phyloP scores from a whole-genome alignment of 1,139 yeast genomes.

The Sugiyamaella castrensis region DNA sequence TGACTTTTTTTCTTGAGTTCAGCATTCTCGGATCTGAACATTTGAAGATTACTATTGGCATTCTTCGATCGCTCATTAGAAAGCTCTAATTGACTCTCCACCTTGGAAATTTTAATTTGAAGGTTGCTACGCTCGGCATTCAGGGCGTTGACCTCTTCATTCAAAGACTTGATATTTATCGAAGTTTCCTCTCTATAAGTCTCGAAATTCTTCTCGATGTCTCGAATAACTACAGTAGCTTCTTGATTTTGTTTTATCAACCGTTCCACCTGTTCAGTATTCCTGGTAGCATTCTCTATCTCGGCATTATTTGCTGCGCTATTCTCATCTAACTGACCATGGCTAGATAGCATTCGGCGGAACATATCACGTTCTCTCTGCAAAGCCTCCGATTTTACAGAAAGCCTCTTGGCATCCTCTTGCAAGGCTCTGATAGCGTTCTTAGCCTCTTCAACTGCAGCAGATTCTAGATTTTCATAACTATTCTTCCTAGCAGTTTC shows the following conservation, averaged over 20 bases:
- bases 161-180: slow-evolving; percentile 42
- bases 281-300: slow-evolving; percentile 2
- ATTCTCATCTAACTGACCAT: slow-evolving; percentile 21
- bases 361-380: slow-evolving; percentile 66
- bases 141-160: slow-evolving; percentile 40
- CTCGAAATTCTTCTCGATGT: slow-evolving; percentile 38
- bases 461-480: slow-evolving; percentile 50
- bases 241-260: slow-evolving; percentile 38
- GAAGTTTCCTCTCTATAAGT: slow-evolving; percentile 44
- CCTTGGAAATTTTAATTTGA: slow-evolving; percentile 46
- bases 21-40: slow-evolving; percentile 45
- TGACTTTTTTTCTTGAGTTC: slow-evolving; percentile 45
- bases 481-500: slow-evolving; percentile 45
- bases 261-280: slow-evolving; percentile 37
- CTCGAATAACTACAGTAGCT: slow-evolving; percentile 34
- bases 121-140: slow-evolving; percentile 51
- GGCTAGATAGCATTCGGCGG: slow-evolving; percentile 42
- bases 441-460: slow-evolving; percentile 69
- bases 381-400: slow-evolving; percentile 51
- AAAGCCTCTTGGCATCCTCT: slow-evolving; percentile 54
- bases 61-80: slow-evolving; percentile 45
- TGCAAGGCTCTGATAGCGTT: slow-evolving; percentile 69
- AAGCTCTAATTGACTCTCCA: slow-evolving; percentile 47
- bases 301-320: slow-evolving; percentile 8
- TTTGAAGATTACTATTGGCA: slow-evolving; percentile 38